Base-by-base conservation (phyloP, 768 basidiomycete genomes). In the Macrolepiota dolichaula region DNA sequence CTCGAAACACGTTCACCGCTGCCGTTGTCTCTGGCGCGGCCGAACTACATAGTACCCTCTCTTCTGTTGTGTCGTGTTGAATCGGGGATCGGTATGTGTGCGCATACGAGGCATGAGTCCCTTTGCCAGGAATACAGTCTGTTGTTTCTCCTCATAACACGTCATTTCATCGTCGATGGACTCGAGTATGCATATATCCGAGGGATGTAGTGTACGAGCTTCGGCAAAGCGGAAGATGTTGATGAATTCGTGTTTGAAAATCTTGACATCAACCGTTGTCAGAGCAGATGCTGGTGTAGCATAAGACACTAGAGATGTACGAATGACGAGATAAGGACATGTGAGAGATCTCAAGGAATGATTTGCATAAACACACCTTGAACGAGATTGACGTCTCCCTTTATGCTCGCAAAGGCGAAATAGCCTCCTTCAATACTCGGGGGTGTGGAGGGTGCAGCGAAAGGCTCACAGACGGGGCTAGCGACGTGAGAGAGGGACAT, bases 181-280 rank as follows among this genome's bases (percentile, higher is more conserved):
- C 67, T 85, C 81, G 24, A 87, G 71, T 57, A 87, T 77, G 61
- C 72, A 74, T 13, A 87, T 77, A 55, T 83, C 78, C 1, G 77
- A 64, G 12, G 83, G 81, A 62, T 86, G 81, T 12, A 84, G 63
- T 2, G 79, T 79, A 47, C 70, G 70, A 49, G 70, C 70, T 65
- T 81, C 77, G 9, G 73, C 70, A 59, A 83, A 80, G 40, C 85
- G 84, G 66, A 87, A 87, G 55, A 87, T 87, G 64, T 82, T 81
- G 69, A 82, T 81, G 64, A 86, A 85, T 70, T 87, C 85, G 67
- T 87, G 84, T 61, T 76, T 77, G 68, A 82, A 84, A 49, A 83
- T 75, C 68, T 81, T 82, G n/a, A 82, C 77, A 54, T 83, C 78
- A 38, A 82, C 73, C 9, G 79, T 71, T 13, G 77, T 76, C 46